Base-by-base conservation (phyloP, 2,329 filamentous ascomycete species). In the Teratosphaeria viscida region DNA sequence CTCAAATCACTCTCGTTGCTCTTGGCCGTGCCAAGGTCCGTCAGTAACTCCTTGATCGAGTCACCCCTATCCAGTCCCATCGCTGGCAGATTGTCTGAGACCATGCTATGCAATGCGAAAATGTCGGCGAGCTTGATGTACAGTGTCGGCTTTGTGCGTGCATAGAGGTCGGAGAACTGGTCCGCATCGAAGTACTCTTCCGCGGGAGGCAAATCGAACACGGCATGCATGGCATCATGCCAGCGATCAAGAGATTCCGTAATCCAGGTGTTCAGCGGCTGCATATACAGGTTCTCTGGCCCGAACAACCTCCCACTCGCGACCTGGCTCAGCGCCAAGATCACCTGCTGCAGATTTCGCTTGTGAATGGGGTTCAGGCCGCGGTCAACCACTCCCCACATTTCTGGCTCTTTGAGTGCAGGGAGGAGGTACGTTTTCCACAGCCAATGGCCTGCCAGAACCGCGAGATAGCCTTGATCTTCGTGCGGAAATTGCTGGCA, bases 111-210 rank as follows among this genome's bases (percentile, higher is more conserved):
- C 61, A 99, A 92, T 55, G 92, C 89, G 73, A 99, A 97, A 60
- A 99, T 92, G 72, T 99, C 94, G 16, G 89, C 84, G 84, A 99
- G 92, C 77, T 99, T 99, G 79, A 99, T 96, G 78, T 97, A 99
- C n/a, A 99, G 81, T 0, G 92, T 97, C 6, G 94, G 94, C 75
- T 96, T 96, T 64, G 91, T 94, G 73, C 95, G 92, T 59, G 92
- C 89, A 71, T 97, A 97, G 6, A 99, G 82, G 70, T 99, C 94
- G 72, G 96, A 97, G 82, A 94, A 99, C 73, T 97, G 94, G 71
- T 99, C 94, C 72, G 99, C 96, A 73, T 97, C 92, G 71, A 97
- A 99, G 27, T 94, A 94, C 57, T 85, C 82, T 74, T 99, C 94
- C 0, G 90, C 89, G 67, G 94, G 14, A 23, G 88, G 85, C 12